phyloP scores from a whole-genome alignment of 2,329 filamentous ascomycete genomes.

The Cladophialophora exuberans region DNA sequence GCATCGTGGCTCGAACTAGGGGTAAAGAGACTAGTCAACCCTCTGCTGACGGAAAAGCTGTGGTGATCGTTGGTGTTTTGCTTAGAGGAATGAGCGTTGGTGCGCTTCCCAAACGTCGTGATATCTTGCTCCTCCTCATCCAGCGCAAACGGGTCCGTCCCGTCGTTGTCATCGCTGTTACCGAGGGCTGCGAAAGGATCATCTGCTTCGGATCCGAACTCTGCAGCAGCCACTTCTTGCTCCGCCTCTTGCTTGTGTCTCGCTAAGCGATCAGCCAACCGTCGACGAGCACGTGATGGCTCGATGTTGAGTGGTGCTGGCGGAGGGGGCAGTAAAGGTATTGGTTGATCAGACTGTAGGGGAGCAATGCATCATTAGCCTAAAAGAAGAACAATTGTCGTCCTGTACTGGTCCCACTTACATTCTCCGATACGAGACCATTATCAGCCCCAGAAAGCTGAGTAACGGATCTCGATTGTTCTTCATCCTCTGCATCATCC shows the following conservation, averaged over 20 bases:
- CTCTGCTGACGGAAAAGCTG: constrained; percentile 38
- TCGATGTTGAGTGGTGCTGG: constrained; percentile 81
- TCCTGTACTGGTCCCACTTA: constrained; percentile 56
- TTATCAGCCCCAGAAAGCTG: constrained; percentile 30
- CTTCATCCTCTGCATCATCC: constrained; percentile 58
- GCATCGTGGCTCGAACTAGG: constrained; percentile 5
- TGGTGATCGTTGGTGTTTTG: constrained; percentile 31
- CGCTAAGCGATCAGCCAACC: constrained; percentile 85
- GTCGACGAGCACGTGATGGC: constrained; percentile 81
- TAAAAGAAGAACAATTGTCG: constrained; percentile 53
- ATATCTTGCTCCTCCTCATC: constrained; percentile 36
- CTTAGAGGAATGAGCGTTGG: constrained; percentile 21
- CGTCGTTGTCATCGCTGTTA: constrained; percentile 42
- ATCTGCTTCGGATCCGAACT: constrained; percentile 35
- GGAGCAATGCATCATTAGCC: constrained; percentile 31
- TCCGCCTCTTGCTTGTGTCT: constrained; percentile 63
- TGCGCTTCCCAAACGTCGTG: constrained; percentile 33
- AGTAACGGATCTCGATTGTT: constrained; percentile 22
- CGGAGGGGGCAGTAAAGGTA: constrained; percentile 54
- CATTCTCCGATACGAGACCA: constrained; percentile 60
- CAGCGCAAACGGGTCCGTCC: constrained; percentile 34
- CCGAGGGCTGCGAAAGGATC: constrained; percentile 40
- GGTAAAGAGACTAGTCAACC: constrained; percentile 33
- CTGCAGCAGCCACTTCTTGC: constrained; percentile 32
- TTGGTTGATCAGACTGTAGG: constrained; percentile 44